Conservation (phyloP, 2,329 filamentous ascomycete genomes). For the Aureobasidium sp. region DNA sequence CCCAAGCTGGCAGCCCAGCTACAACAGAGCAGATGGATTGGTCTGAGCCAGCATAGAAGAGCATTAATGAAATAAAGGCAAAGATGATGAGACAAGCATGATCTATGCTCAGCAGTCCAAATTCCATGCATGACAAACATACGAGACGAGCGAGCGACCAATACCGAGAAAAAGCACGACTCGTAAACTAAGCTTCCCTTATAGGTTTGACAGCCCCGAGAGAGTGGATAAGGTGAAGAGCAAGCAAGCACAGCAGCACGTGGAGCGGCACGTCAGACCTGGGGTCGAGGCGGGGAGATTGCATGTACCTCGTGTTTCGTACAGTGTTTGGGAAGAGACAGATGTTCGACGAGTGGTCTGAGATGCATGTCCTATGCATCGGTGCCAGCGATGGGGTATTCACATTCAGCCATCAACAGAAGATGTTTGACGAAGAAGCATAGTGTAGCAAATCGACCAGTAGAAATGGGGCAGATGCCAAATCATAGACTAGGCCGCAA, state of each 20-base stretch:
- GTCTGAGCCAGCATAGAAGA: constrained; percentile 60
- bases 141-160: not conserved
- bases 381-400: not conserved
- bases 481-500: not conserved
- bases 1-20: constrained; percentile 60
- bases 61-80: not conserved
- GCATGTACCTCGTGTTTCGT: not conserved
- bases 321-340: not conserved
- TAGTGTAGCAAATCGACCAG: too few species aligned
- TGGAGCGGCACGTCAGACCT: not conserved
- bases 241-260: not conserved
- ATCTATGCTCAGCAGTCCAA: not conserved
- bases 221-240: not conserved
- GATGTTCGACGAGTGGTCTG: not conserved
- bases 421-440: too few species aligned
- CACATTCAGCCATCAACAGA: too few species aligned
- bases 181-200: not conserved
- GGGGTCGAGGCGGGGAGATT: not conserved
- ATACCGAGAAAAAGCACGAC: not conserved
- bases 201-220: not conserved
- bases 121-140: not conserved
- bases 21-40: constrained; percentile 94
- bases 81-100: not conserved
- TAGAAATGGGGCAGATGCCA: not conserved
- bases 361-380: too few species aligned